Evolutionary conservation across 2,329 filamentous ascomycete genomes (phyloP).

Genomic region (Diatrype stigma): DNA sequence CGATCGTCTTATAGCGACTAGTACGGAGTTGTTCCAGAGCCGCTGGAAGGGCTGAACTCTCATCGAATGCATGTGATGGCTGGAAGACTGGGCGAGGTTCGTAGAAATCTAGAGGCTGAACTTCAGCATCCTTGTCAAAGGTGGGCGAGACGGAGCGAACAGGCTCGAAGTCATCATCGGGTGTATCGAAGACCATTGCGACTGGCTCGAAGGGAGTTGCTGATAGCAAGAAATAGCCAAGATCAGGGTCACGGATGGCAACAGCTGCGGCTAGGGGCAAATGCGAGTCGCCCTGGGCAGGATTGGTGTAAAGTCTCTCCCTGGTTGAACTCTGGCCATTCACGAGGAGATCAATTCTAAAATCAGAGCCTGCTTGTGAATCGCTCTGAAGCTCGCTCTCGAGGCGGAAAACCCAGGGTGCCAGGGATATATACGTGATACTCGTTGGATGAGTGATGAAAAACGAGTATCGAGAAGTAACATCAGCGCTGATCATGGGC

Average conservation of each 20-base stretch:
- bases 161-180: slow-evolving; percentile 47
- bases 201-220: slow-evolving; percentile 55
- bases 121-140: slow-evolving; percentile 38
- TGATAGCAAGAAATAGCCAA: slow-evolving; percentile 61
- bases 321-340: slow-evolving; percentile 53
- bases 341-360: slow-evolving; percentile 56
- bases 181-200: slow-evolving; percentile 55
- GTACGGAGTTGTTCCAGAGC: slow-evolving; percentile 55
- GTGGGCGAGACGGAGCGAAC: slow-evolving; percentile 39
- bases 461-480: slow-evolving; percentile 59
- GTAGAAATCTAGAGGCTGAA: slow-evolving; percentile 48
- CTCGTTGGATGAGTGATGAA: slow-evolving; percentile 59
- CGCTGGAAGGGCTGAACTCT: slow-evolving; percentile 50
- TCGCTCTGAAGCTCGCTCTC: slow-evolving; percentile 56
- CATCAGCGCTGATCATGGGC: slow-evolving; percentile 60
- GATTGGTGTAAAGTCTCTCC: slow-evolving; percentile 54
- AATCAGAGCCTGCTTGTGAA: slow-evolving; percentile 55
- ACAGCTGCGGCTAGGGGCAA: slow-evolving; percentile 50
- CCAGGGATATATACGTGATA: slow-evolving; percentile 56
- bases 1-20: slow-evolving; percentile 54
- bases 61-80: slow-evolving; percentile 56
- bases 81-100: slow-evolving; percentile 65
- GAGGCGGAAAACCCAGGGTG: slow-evolving; percentile 60
- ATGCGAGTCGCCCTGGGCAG: slow-evolving; percentile 37
- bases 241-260: slow-evolving; percentile 55